Evolutionary conservation across 2,329 filamentous ascomycete species (phyloP), one percentile per base, ranked within the genome.

Genomic region (Truncatella angustata): DNA sequence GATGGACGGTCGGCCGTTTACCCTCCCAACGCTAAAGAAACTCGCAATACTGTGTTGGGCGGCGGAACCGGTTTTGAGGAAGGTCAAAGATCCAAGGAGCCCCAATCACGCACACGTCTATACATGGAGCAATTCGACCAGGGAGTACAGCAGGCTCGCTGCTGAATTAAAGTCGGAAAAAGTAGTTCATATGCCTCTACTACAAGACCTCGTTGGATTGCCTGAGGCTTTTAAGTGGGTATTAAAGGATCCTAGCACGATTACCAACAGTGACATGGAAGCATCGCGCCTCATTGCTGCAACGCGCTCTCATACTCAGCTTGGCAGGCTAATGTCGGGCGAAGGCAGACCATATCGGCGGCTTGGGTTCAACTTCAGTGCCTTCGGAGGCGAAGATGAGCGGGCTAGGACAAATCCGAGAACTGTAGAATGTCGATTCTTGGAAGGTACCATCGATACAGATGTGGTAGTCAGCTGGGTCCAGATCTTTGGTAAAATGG

Each of bases 281-380:
- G 66, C 67, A 0, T 51, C 71, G 10, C 53, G 56, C 7, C 60
- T 59, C 34, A 72, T 73, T 24, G 66, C 65, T 60, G 54, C 55
- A 4, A 56, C 60, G 0, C 37, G 44, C 1, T 64, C 65, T 0
- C 57, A 66, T 30, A 36, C 54, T 3, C 60, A 70, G 39, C 63
- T 73, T 4, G 71, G 70, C 6, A 57, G 55, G 43, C 58, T 73
- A 23, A 61, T 74, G 11, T 71, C 70, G 1, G 70, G 71, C 0
- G 52, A 60, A 1, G 59, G 60, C 28, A 61, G 58, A 30, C 62
- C 63, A 49, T 65, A 69, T 55, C 64, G 69, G 0, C 66, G 70
- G 4, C 65, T 73, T 3, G 70, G 71, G 2, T 72, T 72, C 62
- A 73, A 73, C 57, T 73, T 73, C 43, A 70, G 69, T 52, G 65